Evolutionary conservation across 352 stramenopile species (phyloP).

Genomic region (Phytophthora ramorum): DNA sequence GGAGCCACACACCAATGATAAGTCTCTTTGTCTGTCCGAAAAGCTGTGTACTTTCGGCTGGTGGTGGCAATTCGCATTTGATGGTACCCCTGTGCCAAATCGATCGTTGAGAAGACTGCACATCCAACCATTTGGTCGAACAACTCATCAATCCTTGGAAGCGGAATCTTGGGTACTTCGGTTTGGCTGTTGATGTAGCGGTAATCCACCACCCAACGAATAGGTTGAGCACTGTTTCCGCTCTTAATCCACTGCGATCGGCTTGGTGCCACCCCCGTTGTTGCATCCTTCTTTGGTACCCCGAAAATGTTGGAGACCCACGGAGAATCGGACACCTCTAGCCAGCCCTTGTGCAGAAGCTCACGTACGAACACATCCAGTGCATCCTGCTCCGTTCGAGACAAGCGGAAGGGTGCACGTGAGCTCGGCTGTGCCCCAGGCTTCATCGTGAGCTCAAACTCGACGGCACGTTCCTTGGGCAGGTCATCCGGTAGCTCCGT

Average conservation of each 20-base stretch:
- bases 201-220: constrained; percentile 26
- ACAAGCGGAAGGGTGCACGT: constrained; percentile 13
- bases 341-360: constrained; percentile 17
- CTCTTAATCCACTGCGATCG: not conserved
- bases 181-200: constrained; percentile 23
- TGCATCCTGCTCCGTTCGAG: constrained; percentile 10
- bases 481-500: constrained; percentile 5
- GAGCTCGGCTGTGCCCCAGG: constrained; percentile 6
- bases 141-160: constrained; percentile 16
- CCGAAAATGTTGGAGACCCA: constrained; percentile 32
- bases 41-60: constrained; percentile 30
- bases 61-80: constrained; percentile 22
- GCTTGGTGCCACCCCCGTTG: not conserved
- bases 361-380: constrained; percentile 15
- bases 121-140: constrained; percentile 17
- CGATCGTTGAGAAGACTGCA: constrained; percentile 20
- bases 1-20: constrained; percentile 45
- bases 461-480: not conserved
- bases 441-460: constrained; percentile 26
- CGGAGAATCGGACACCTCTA: constrained; percentile 13
- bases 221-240: not conserved
- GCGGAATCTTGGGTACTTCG: constrained; percentile 12
- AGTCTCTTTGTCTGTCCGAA: constrained; percentile 35
- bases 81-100: constrained; percentile 36
- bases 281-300: constrained; percentile 17